Conservation (phyloP, 345 rosid genomes). For the Ailanthus altissimus region DNA sequence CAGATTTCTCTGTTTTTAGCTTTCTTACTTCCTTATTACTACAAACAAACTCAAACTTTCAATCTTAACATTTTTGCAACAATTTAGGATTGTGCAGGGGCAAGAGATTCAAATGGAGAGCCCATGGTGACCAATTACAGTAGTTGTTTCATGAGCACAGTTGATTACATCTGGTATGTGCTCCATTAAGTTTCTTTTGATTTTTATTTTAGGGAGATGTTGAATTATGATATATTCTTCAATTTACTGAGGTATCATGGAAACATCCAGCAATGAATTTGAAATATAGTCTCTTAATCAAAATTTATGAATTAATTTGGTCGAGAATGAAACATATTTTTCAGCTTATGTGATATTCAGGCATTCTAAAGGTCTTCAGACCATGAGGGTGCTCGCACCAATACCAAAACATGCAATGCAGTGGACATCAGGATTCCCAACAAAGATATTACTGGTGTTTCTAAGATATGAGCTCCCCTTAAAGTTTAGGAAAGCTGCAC, state of each 20-base stretch:
- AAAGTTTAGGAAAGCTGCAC: background rate
- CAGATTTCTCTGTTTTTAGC: background rate
- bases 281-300: background rate
- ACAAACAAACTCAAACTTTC: background rate
- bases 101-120: slow-evolving; percentile 78
- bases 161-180: slow-evolving; percentile 87
- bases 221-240: background rate
- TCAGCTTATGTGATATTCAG: slow-evolving; percentile 39
- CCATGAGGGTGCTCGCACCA: slow-evolving; percentile 87
- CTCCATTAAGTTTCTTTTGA: background rate
- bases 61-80: slow-evolving; percentile 1
- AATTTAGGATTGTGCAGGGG: slow-evolving; percentile 61
- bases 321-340: background rate
- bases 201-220: background rate
- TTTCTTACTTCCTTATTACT: background rate
- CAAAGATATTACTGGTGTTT: slow-evolving; percentile 51
- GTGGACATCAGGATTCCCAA: slow-evolving; percentile 90
- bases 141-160: slow-evolving; percentile 89
- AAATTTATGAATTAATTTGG: background rate
- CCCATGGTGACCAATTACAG: slow-evolving; percentile 87
- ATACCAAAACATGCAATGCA: slow-evolving; percentile 84
- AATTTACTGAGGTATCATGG: background rate
- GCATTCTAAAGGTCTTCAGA: slow-evolving; percentile 86
- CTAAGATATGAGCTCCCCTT: slow-evolving; percentile 1
- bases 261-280: background rate